These are phyloP conservation scores for Plasmodium inui DNA, from an alignment of 169 alveolate genomes.

Conservation along the genomic window DNA sequence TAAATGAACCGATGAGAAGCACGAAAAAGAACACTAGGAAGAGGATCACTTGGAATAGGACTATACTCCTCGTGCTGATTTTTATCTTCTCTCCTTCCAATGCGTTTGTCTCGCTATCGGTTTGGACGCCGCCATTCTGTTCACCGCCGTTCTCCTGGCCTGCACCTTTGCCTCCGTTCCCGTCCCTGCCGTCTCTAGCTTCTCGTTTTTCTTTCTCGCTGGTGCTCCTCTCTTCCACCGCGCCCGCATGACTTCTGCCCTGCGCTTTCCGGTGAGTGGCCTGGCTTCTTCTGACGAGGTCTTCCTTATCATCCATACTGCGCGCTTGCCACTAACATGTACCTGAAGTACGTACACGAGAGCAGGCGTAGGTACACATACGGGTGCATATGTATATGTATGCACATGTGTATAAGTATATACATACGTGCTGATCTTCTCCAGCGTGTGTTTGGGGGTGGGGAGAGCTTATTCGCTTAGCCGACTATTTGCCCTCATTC, in stretches of 20 bases:
- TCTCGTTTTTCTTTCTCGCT: slow-evolving; percentile 10
- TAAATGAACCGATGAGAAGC: slow-evolving; percentile 68
- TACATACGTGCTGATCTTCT: background rate
- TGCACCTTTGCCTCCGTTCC: background rate
- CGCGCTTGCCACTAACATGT: background rate
- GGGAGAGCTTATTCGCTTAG: background rate
- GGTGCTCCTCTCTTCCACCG: background rate
- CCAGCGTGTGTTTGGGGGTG: background rate
- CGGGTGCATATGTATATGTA: background rate
- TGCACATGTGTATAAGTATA: background rate
- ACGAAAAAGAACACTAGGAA: slow-evolving; percentile 61
- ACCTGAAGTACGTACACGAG: background rate
- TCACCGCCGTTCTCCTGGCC: background rate
- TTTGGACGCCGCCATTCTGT: background rate
- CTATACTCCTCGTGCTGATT: slow-evolving; percentile 24
- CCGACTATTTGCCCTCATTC: background rate
- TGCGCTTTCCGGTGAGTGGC: background rate
- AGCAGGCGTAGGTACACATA: background rate
- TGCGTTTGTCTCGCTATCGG: background rate
- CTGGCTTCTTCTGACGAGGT: background rate
- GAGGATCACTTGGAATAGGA: slow-evolving; percentile 47
- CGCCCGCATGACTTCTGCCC: background rate
- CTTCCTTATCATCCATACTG: slow-evolving; percentile 57
- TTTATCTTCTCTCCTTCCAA: slow-evolving; percentile 5
- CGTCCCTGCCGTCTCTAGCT: background rate